A percentile compares a stretch with the other conserved stretches of the same genome.
Conservation (phyloP, 352 stramenopile genomes). For the Phytophthora meadii region DNA sequence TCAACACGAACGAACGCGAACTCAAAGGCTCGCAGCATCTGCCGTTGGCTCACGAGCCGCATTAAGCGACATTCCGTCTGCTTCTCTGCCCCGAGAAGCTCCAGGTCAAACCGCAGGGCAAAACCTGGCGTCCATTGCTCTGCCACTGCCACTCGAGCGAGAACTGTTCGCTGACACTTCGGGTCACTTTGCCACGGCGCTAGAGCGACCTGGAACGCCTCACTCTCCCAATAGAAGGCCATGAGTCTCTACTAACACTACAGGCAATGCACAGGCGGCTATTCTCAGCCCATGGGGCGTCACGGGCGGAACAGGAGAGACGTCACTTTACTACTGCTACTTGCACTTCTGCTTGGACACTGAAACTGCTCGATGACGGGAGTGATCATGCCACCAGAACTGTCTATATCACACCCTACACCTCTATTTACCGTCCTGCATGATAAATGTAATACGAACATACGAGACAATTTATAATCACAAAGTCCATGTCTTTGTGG, state of each 20-base stretch:
- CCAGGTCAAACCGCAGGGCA: slow-evolving; percentile 48
- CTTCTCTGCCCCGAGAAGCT: slow-evolving; percentile 10
- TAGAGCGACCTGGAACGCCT: slow-evolving; percentile 24
- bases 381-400: background rate
- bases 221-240: slow-evolving; percentile 33
- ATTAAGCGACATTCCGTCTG: slow-evolving; percentile 3
- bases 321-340: slow-evolving; percentile 4
- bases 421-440: slow-evolving; percentile 7
- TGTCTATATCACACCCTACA: slow-evolving; percentile 8
- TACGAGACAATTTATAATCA: background rate
- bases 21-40: slow-evolving; percentile 55
- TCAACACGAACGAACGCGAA: slow-evolving; percentile 24
- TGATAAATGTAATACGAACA: background rate
- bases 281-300: background rate
- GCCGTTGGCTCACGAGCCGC: slow-evolving; percentile 54
- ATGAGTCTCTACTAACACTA: slow-evolving; percentile 3
- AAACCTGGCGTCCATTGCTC: slow-evolving; percentile 51
- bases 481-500: background rate
- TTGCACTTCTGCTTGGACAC: background rate
- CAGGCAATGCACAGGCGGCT: too few species aligned
- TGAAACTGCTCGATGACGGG: slow-evolving; percentile 16
- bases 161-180: slow-evolving; percentile 27
- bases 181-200: slow-evolving; percentile 31
- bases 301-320: slow-evolving; percentile 4
- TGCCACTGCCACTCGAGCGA: slow-evolving; percentile 32